Base-by-base conservation (phyloP, 176 grass and related monocot genomes). In the Musa itinerans region DNA sequence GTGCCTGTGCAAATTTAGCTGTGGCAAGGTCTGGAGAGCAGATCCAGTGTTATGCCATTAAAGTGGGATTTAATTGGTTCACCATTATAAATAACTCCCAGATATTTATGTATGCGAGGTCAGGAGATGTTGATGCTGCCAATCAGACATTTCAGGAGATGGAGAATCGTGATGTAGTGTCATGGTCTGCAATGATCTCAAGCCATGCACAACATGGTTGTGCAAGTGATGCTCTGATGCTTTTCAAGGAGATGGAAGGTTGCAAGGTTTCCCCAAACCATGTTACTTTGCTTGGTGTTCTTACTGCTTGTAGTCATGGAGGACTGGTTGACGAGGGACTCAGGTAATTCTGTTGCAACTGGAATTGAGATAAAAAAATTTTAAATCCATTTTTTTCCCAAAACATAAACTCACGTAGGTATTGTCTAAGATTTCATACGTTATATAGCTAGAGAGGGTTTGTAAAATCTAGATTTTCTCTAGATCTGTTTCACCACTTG, bases 171-270 rank as follows among this genome's bases (percentile, higher is more conserved):
- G 85, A 88, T 78, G 81, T 88, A 54, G 72, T 94, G 20, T 94
- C 91, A 19, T 94, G 91, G 91, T 90, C 91, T 84, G 78, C 88
- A 72, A 61, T 90, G 64, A 88, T 94, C 80, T 85, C 91, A 82
- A 84, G 78, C 69, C 85, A 90, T 51, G 88, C 91, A 9, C 88
- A 90, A 48, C 91, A 94, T 77, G 91, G 91, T 50, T 79, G 78
- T 82, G 85, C 88, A 14, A 82, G 69, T 25, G 77, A 87, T 54
- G 85, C 85, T 78, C 61, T 95, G 54, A 66, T 11, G 5, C 52
- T 84, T 77, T 95, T 90, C 75, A 57, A 54, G 68, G 83, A 95
- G 66, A 90, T 88, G 85, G 57, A 77, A 72, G 51, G 68, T 62
- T 76, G 72, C 65, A 72, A 79, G 54, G 81, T 90, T 62, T 52